A percentile compares a stretch with the other conserved stretches of the same genome.
Evolutionary conservation across 805 yeast species (phyloP).

Genomic region (Wickerhamomyces pijperi): DNA sequence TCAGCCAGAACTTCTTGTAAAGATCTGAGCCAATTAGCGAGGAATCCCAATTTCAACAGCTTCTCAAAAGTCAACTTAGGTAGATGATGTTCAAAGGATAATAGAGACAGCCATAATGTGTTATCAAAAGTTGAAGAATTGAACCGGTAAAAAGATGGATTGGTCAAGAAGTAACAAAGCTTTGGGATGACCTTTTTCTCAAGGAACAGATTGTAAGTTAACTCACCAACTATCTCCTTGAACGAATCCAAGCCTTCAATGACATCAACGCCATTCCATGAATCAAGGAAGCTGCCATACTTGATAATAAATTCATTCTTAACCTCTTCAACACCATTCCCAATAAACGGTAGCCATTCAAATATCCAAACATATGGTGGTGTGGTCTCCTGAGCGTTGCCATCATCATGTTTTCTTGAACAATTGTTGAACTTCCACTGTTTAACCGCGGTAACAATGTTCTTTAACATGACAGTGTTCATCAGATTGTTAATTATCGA

Average conservation of each 20-base stretch:
- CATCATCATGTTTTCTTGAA: background rate
- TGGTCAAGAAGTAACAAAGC: conserved; percentile 4
- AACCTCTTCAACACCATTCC: conserved; percentile 8
- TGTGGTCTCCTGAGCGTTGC: no score
- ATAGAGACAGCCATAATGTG: background rate
- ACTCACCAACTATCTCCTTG: conserved; percentile 22
- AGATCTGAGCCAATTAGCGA: conserved; percentile 19
- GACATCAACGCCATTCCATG: conserved; percentile 9
- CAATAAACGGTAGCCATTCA: conserved; percentile 27
- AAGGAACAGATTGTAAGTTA: conserved; percentile 10
- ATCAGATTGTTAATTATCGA: conserved; percentile 20
- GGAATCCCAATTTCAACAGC: conserved; percentile 23
- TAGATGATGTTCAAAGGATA: background rate
- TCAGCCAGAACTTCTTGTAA: conserved; percentile 5
- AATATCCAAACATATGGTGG: conserved; percentile 23
- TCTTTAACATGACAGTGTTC: conserved; percentile 25
- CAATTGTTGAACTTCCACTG: conserved; percentile 21
- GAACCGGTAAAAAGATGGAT: background rate
- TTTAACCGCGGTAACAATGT: conserved; percentile 22
- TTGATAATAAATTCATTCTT: conserved; percentile 14
- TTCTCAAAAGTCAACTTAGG: conserved; percentile 3
- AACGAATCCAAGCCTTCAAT: conserved; percentile 19
- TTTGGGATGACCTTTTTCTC: conserved; percentile 14
- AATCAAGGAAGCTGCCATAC: conserved; percentile 11
- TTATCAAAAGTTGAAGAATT: background rate